phyloP scores from a whole-genome alignment of 2,329 filamentous ascomycete genomes.

The Ophiocordyceps unilateralis region DNA sequence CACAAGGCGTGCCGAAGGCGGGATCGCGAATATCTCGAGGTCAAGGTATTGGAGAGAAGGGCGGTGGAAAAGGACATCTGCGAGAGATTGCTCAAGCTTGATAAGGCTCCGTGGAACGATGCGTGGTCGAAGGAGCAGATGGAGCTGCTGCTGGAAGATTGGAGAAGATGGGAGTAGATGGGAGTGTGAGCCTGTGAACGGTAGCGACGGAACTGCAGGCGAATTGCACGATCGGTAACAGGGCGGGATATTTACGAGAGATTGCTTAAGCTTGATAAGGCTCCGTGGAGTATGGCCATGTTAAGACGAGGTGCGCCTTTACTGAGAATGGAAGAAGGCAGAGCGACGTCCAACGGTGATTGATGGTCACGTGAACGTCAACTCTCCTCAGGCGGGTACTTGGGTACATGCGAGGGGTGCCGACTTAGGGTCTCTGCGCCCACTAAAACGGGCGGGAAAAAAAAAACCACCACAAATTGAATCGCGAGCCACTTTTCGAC shows the following conservation, averaged over 20 bases:
- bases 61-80: conserved; percentile 42
- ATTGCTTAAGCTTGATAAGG: no score
- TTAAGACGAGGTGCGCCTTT: no score
- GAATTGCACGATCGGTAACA: no score
- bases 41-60: conserved; percentile 39
- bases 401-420: conserved; percentile 4
- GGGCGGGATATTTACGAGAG: no score
- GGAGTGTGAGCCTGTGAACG: no score
- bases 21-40: conserved; percentile 46
- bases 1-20: conserved; percentile 44
- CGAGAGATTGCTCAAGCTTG: conserved; percentile 29
- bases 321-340: no score
- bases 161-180: conserved; percentile 35
- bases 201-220: no score
- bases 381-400: conserved; percentile 13
- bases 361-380: conserved; percentile 1
- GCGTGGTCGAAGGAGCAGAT: conserved; percentile 24
- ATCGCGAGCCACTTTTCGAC: conserved; percentile 14
- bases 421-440: conserved; percentile 23
- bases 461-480: conserved; percentile 18
- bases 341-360: no score
- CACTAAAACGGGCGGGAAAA: conserved; percentile 19
- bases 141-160: conserved; percentile 34
- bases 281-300: no score
- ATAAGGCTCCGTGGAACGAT: conserved; percentile 16